These are phyloP conservation scores for Stellera chamaejasme DNA, from an alignment of 345 rosid species.

Conservation along the genomic window DNA sequence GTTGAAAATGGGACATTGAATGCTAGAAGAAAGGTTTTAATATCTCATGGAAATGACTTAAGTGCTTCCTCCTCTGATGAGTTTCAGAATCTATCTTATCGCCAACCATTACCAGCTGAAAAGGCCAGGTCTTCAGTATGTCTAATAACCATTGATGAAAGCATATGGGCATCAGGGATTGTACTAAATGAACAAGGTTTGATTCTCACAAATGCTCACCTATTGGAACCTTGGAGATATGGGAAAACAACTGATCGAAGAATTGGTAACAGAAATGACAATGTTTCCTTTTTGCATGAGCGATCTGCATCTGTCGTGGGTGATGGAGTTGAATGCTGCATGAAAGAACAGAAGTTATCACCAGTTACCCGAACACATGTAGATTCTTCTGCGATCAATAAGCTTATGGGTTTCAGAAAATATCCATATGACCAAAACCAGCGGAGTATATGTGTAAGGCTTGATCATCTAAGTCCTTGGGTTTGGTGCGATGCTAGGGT, in stretches of 20 bases:
- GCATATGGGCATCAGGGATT: slow-evolving; percentile 94
- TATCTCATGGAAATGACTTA: slow-evolving; percentile 19
- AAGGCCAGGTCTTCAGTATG: slow-evolving; percentile 70
- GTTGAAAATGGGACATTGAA: slow-evolving; percentile 35
- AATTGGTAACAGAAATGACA: slow-evolving; percentile 13
- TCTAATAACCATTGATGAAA: slow-evolving; percentile 63
- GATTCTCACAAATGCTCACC: slow-evolving; percentile 88
- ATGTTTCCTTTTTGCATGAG: slow-evolving; percentile 15
- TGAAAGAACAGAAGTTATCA: slow-evolving; percentile 16
- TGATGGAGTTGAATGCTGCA: slow-evolving; percentile 19
- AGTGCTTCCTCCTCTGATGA: slow-evolving; percentile 15
- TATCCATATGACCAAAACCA: slow-evolving; percentile 27
- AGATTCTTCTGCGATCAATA: slow-evolving; percentile 20
- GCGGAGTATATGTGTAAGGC: slow-evolving; percentile 54
- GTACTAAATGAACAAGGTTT: slow-evolving; percentile 76
- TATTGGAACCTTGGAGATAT: slow-evolving; percentile 94
- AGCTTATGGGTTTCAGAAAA: slow-evolving; percentile 23
- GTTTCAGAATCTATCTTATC: slow-evolving; percentile 13
- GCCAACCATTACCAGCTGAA: slow-evolving; percentile 30
- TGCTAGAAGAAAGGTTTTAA: slow-evolving; percentile 32
- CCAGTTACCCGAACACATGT: slow-evolving; percentile 13
- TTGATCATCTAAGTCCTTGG: slow-evolving; percentile 63
- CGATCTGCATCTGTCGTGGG: slow-evolving; percentile 22
- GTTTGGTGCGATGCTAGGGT: slow-evolving; percentile 73
- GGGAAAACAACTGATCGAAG: slow-evolving; percentile 52